phyloP scores from a whole-genome alignment of 2,329 filamentous ascomycete species.

The Neoascochyta sp. region DNA sequence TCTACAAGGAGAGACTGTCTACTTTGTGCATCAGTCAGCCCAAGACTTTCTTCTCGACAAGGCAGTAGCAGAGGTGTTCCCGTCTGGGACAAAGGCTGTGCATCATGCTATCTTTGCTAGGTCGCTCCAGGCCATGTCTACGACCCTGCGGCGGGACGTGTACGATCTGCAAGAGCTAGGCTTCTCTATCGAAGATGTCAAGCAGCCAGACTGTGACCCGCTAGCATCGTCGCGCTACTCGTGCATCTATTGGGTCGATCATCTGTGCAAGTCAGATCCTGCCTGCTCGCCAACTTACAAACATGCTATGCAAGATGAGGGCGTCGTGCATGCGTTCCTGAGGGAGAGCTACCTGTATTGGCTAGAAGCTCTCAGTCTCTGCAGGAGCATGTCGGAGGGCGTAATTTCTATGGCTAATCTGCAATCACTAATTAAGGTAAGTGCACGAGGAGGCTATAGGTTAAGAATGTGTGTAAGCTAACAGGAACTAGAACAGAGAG shows the following conservation, averaged over 20 bases:
- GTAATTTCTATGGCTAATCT: conserved; percentile 12
- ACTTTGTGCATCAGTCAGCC: conserved; percentile 40
- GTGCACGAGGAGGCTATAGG: conserved; percentile 4
- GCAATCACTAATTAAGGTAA: conserved; percentile 7
- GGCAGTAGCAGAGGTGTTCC: conserved; percentile 6
- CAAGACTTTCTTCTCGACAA: conserved; percentile 19
- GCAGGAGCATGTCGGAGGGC: conserved; percentile 10
- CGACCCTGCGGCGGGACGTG: conserved; percentile 20
- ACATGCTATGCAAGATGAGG: conserved; percentile 1
- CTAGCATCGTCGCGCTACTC: conserved; percentile 20
- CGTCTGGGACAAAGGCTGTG: background rate
- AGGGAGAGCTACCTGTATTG: conserved; percentile 3
- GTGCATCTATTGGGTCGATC: conserved; percentile 35
- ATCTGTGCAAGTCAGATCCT: conserved; percentile 20
- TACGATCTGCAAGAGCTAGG: conserved; percentile 16
- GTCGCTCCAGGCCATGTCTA: conserved; percentile 17
- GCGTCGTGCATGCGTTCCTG: conserved; percentile 2
- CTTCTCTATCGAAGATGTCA: conserved; percentile 14
- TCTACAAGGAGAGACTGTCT: conserved; percentile 6
- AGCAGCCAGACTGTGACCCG: conserved; percentile 19
- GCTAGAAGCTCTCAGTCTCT: conserved; percentile 16
- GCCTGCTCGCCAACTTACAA: background rate
- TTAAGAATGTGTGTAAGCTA: conserved; percentile 4
- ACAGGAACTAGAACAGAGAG: conserved; percentile 3
- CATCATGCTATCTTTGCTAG: background rate